These are phyloP conservation scores for Cadophora gregata DNA, from an alignment of 2,329 filamentous ascomycete species.

Conservation along the genomic window DNA sequence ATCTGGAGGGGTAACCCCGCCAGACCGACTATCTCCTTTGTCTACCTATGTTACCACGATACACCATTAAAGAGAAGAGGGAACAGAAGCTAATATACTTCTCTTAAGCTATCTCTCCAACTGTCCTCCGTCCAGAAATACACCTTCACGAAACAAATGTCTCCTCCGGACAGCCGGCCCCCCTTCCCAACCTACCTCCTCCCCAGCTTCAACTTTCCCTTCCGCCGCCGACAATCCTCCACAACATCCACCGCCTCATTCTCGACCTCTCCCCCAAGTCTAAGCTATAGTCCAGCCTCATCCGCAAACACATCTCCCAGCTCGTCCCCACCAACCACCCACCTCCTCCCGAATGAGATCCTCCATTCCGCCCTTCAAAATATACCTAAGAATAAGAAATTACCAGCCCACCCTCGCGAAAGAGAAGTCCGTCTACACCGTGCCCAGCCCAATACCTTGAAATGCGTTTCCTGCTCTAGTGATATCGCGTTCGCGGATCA, in stretches of 20 bases:
- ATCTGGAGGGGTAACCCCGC: conserved; percentile 9
- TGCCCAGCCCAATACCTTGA: conserved; percentile 59
- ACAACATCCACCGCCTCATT: conserved; percentile 42
- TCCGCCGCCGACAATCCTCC: conserved; percentile 47
- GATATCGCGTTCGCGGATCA: conserved; percentile 67
- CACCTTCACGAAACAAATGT: conserved; percentile 28
- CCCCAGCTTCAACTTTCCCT: conserved; percentile 55
- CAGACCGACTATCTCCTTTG: background rate
- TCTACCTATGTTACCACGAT: background rate
- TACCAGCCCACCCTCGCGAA: background rate
- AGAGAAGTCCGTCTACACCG: conserved; percentile 46
- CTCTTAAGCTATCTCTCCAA: conserved; percentile 5
- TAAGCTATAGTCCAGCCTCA: conserved; percentile 45
- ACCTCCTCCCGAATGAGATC: conserved; percentile 28
- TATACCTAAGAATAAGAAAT: conserved; percentile 27
- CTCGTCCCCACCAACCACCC: conserved; percentile 37
- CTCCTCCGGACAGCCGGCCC: conserved; percentile 32
- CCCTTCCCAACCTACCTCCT: conserved; percentile 58
- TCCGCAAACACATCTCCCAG: conserved; percentile 39
- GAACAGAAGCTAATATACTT: background rate
- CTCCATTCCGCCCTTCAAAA: conserved; percentile 41
- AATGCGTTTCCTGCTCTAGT: conserved; percentile 62
- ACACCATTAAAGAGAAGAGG: background rate
- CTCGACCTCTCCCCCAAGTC: conserved; percentile 42
- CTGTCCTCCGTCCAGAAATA: conserved; percentile 18